Percentiles rank a stretch among this genome's conserved stretches.
These are phyloP conservation scores for Buddleja alternifolia DNA, from an alignment of 257 asterid genomes.

Conservation along the genomic window DNA sequence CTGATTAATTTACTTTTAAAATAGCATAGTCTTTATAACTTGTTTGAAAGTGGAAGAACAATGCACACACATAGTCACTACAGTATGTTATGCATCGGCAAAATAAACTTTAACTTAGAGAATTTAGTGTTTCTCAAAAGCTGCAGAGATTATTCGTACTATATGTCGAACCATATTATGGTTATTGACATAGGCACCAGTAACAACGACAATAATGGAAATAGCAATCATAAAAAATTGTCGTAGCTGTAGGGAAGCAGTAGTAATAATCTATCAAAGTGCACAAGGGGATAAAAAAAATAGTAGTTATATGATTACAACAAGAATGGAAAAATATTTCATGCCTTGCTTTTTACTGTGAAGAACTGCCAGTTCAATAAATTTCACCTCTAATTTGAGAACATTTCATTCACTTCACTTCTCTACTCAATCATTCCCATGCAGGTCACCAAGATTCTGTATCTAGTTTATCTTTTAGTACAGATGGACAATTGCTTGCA, in stretches of 20 bases:
- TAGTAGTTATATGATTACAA: too few species aligned
- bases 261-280: too few species aligned
- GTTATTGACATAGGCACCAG: background rate
- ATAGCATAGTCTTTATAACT: slow-evolving; percentile 1
- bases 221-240: background rate
- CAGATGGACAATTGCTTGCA: slow-evolving; percentile 83
- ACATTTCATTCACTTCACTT: slow-evolving; percentile 14
- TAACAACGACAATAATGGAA: slow-evolving; percentile 11
- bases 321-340: slow-evolving; percentile 5
- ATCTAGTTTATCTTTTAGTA: slow-evolving; percentile 73
- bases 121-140: slow-evolving; percentile 6
- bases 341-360: background rate
- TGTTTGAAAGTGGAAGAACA: background rate
- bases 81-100: background rate
- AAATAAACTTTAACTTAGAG: background rate
- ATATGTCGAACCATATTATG: background rate
- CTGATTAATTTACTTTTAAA: too few species aligned
- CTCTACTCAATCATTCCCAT: slow-evolving; percentile 30
- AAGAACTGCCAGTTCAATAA: slow-evolving; percentile 8
- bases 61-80: slow-evolving; percentile 11
- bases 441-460: slow-evolving; percentile 88
- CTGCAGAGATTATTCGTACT: slow-evolving; percentile 5
- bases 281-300: too few species aligned
- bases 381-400: background rate
- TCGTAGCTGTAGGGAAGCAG: too few species aligned